These are phyloP conservation scores for Leishmania aethiopica DNA, from an alignment of 208 protist genomes.

Conservation along the genomic window DNA sequence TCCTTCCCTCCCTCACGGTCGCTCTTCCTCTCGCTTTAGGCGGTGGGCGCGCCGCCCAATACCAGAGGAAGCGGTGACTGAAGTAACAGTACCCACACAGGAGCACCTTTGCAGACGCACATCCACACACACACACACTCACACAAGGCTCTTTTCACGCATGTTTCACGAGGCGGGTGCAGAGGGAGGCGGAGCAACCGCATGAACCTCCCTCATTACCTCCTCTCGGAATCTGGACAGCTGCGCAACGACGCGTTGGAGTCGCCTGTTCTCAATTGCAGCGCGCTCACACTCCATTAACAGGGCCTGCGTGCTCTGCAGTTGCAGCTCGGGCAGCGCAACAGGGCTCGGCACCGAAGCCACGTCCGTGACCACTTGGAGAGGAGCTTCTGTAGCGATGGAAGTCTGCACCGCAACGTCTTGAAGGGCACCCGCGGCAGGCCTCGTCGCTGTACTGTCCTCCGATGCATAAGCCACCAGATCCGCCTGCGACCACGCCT, in stretches of 20 bases:
- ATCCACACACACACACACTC: not conserved
- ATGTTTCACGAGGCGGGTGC: not conserved
- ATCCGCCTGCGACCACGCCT: not conserved
- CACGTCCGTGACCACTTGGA: not conserved
- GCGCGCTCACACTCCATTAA: slow-evolving; percentile 8
- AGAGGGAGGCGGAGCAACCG: not conserved
- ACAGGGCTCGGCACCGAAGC: not conserved
- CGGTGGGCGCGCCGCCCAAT: not conserved
- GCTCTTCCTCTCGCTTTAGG: not conserved
- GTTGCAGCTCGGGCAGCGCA: not conserved
- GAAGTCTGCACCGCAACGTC: not conserved
- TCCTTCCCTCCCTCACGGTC: not conserved
- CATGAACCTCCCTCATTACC: slow-evolving; percentile 24
- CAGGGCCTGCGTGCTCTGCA: slow-evolving; percentile 1
- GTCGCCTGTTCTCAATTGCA: slow-evolving; percentile 15
- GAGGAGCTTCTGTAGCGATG: not conserved
- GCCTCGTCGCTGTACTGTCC: not conserved
- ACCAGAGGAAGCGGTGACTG: not conserved
- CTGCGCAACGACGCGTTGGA: slow-evolving; percentile 14
- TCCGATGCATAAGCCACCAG: not conserved
- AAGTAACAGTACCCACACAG: not conserved
- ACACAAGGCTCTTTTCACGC: not conserved
- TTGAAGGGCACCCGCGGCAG: not conserved
- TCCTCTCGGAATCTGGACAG: slow-evolving; percentile 31
- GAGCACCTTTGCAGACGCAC: not conserved